Evolutionary conservation across 140 eudicot genomes (phyloP).

Genomic region (Erigeron philadelphicus): DNA sequence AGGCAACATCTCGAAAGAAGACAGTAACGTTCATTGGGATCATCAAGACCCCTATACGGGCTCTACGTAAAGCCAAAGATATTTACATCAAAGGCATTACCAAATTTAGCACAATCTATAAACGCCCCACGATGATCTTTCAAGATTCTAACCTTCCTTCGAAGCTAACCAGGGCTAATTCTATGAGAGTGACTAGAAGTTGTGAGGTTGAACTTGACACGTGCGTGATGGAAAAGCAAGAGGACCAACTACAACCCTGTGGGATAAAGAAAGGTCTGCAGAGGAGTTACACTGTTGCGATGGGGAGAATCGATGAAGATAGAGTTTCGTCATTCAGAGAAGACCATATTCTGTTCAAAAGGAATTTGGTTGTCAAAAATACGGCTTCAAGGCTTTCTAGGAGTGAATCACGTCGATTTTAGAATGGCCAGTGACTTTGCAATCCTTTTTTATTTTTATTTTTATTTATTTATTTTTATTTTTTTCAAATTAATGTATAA

Average conservation of each 20-base stretch:
- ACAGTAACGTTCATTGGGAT: conserved; percentile 15
- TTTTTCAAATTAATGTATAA: too few relatives aligned
- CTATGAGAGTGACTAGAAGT: not conserved
- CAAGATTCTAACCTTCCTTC: conserved; percentile 3
- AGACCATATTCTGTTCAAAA: conserved; percentile 7
- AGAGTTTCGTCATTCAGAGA: conserved; percentile 29
- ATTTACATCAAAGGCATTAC: conserved; percentile 21
- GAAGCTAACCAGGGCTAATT: not conserved
- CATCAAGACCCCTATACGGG: conserved; percentile 23
- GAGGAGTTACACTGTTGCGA: conserved; percentile 31
- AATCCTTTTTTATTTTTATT: not conserved
- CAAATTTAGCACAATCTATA: conserved; percentile 13
- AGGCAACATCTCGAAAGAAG: conserved; percentile 21
- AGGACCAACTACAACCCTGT: not conserved
- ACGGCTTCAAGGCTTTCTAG: conserved; percentile 20
- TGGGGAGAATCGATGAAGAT: conserved; percentile 44
- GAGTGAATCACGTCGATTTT: conserved; percentile 10
- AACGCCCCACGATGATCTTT: conserved; percentile 14
- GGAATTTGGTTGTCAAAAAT: not conserved
- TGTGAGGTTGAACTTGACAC: not conserved
- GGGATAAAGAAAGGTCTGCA: conserved; percentile 17
- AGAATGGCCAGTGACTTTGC: not conserved
- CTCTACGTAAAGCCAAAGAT: conserved; percentile 22
- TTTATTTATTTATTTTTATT: too few relatives aligned
- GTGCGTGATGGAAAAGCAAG: not conserved